A percentile compares a stretch with the other conserved stretches of the same genome.
phyloP scores from a whole-genome alignment of 306 rosid species.

The Pterocarpus santalinus region DNA sequence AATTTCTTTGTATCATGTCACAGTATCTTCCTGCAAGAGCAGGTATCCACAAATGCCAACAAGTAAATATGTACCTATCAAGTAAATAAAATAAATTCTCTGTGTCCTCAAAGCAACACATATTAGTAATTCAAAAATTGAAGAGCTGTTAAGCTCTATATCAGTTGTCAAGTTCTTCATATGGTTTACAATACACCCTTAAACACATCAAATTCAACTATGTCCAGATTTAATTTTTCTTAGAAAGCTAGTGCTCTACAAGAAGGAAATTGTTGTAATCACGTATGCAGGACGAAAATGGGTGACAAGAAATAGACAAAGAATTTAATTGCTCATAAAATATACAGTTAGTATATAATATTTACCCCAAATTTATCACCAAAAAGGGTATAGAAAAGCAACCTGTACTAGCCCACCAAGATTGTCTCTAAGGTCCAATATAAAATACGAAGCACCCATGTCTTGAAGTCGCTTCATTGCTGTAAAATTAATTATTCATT shows the following conservation, averaged over 20 bases:
- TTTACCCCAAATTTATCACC: not conserved
- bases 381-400: constrained; percentile 19
- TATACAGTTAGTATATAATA: not conserved
- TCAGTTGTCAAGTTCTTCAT: too few species aligned
- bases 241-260: too few species aligned
- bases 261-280: too few species aligned
- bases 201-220: too few species aligned
- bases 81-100: too few species aligned
- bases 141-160: too few species aligned
- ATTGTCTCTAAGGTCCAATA: constrained; percentile 96
- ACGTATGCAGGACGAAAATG: not conserved
- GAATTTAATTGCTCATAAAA: not conserved
- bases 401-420: constrained; percentile 99
- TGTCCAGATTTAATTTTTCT: too few species aligned
- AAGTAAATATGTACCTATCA: not conserved
- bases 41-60: not conserved
- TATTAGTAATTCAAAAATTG: too few species aligned
- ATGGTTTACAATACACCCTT: too few species aligned
- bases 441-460: constrained; percentile 86
- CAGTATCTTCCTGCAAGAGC: not conserved
- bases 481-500: constrained; percentile 59
- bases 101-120: not conserved
- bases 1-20: constrained; percentile 14
- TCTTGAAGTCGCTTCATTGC: constrained; percentile 92
- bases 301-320: not conserved